Conservation (phyloP, 2,329 filamentous ascomycete species). For the Colletotrichum eremochloae region DNA sequence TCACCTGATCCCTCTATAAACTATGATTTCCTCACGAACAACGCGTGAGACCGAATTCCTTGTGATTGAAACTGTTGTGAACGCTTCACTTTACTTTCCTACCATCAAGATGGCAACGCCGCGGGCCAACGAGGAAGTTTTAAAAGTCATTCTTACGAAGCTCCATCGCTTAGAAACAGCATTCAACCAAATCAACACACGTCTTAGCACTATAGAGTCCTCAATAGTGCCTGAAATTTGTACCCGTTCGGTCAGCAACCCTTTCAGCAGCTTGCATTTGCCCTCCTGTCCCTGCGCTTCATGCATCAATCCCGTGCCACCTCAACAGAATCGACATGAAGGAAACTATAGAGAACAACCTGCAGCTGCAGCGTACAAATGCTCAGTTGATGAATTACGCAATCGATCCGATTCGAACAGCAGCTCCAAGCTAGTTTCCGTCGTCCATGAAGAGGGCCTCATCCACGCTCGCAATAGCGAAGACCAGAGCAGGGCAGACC, state of each 20-base stretch:
- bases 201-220: slow-evolving; percentile 19
- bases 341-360: neutral
- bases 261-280: neutral
- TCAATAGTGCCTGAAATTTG: slow-evolving; percentile 10
- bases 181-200: slow-evolving; percentile 20
- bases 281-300: slow-evolving; percentile 12
- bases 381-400: slow-evolving; percentile 26
- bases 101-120: slow-evolving; percentile 19
- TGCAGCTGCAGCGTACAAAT: slow-evolving; percentile 17
- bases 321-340: neutral
- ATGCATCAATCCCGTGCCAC: slow-evolving; percentile 12
- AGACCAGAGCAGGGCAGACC: neutral
- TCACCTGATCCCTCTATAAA: neutral
- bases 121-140: slow-evolving; percentile 25
- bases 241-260: neutral
- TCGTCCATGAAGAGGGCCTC: neutral
- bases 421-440: neutral
- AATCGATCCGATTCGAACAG: neutral
- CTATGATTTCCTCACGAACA: too few species aligned
- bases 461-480: too few species aligned
- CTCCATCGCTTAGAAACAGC: slow-evolving; percentile 22
- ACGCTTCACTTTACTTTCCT: neutral
- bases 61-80: neutral
- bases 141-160: slow-evolving; percentile 35
- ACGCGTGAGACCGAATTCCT: neutral